Percentiles rank a stretch among this genome's conserved stretches.
Evolutionary conservation across 2,329 filamentous ascomycete genomes (phyloP).

Genomic region (Plenodomus biglobosus): DNA sequence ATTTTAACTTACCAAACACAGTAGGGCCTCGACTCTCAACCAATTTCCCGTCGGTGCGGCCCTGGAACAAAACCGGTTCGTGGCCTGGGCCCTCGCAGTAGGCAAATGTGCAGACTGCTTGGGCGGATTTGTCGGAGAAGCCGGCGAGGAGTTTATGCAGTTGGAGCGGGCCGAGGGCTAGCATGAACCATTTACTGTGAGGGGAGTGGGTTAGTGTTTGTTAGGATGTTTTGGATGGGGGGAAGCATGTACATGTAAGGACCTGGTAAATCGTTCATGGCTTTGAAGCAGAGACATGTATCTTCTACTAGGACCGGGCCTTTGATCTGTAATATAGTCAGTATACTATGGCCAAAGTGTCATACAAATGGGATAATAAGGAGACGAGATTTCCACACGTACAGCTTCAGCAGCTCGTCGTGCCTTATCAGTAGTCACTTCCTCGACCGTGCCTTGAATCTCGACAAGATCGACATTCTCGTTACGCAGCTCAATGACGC

Average conservation of each 20-base stretch:
- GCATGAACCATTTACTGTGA: constrained; percentile 95
- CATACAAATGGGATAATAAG: no score
- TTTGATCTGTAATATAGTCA: constrained; percentile 58
- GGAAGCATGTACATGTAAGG: constrained; percentile 78
- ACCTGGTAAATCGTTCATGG: constrained; percentile 85
- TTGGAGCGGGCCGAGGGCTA: constrained; percentile 76
- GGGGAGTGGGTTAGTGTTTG: not conserved
- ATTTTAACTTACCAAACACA: constrained; percentile 69
- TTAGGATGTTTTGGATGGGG: not conserved
- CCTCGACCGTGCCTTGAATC: constrained; percentile 88
- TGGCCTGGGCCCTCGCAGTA: constrained; percentile 84
- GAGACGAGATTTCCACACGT: no score
- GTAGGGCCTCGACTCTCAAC: constrained; percentile 79
- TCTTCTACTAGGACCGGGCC: constrained; percentile 95
- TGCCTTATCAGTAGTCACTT: constrained; percentile 88
- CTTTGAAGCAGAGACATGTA: constrained; percentile 90
- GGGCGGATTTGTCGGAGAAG: constrained; percentile 86
- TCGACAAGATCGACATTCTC: constrained; percentile 80
- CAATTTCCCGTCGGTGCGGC: constrained; percentile 81
- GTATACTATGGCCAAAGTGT: not conserved
- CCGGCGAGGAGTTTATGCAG: constrained; percentile 87
- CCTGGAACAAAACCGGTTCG: constrained; percentile 87
- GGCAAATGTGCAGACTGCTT: constrained; percentile 94
- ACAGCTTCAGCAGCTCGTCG: constrained; percentile 77
- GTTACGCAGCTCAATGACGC: constrained; percentile 70